Evolutionary conservation across 1,284 basidiomycete species (phyloP).

Genomic region (Ustilago cynodontis): DNA sequence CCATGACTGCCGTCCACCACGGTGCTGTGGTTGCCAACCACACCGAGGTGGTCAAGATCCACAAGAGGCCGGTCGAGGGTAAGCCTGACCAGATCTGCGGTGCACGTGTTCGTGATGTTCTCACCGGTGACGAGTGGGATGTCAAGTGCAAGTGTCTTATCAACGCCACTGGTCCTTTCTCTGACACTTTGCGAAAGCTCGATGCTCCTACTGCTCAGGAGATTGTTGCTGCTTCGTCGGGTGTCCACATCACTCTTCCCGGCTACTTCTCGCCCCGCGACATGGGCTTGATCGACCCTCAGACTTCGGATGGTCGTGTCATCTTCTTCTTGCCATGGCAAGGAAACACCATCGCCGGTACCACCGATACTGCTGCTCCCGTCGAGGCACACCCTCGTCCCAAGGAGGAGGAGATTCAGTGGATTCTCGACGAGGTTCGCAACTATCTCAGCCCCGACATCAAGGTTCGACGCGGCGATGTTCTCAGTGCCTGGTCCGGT

Average conservation of each 20-base stretch:
- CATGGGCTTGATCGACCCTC: slow-evolving; percentile 95
- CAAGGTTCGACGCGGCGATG: slow-evolving; percentile 93
- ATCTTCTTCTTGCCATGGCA: slow-evolving; percentile 99
- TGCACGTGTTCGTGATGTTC: slow-evolving; percentile 82
- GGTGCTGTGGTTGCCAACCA: slow-evolving; percentile 92
- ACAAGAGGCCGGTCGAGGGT: slow-evolving; percentile 76
- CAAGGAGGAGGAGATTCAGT: slow-evolving; percentile 92
- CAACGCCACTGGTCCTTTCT: slow-evolving; percentile 96
- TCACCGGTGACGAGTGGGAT: slow-evolving; percentile 86
- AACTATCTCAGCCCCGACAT: slow-evolving; percentile 92
- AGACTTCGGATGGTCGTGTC: slow-evolving; percentile 94
- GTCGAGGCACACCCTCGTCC: slow-evolving; percentile 86
- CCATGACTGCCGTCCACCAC: slow-evolving; percentile 92
- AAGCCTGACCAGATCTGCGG: slow-evolving; percentile 77
- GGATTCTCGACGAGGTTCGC: slow-evolving; percentile 92
- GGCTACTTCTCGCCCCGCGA: slow-evolving; percentile 95
- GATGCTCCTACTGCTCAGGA: slow-evolving; percentile 85
- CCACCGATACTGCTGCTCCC: slow-evolving; percentile 86
- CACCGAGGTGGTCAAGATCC: slow-evolving; percentile 83
- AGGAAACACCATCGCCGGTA: slow-evolving; percentile 96
- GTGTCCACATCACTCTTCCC: slow-evolving; percentile 95
- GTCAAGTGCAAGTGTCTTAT: slow-evolving; percentile 90
- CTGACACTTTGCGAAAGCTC: slow-evolving; percentile 86
- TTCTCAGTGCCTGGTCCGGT: slow-evolving; percentile 95
- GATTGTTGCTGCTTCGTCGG: slow-evolving; percentile 91